Conservation (phyloP, 148 eudicot species). For the Arbutus unedo region DNA sequence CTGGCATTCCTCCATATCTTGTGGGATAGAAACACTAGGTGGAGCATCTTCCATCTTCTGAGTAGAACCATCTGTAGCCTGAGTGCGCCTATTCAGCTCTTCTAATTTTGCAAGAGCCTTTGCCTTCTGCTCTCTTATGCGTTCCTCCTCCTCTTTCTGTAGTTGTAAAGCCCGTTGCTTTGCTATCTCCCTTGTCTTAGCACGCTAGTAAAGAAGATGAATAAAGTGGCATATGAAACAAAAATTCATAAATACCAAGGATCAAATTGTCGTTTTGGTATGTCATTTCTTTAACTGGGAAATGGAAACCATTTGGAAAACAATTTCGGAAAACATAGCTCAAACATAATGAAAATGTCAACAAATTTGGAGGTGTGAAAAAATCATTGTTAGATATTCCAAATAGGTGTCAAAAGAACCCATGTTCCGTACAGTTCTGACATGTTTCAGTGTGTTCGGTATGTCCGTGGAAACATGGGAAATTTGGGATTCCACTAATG, state of each 20-base stretch:
- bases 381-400: not conserved
- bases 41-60: conserved; percentile 38
- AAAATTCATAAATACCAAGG: not conserved
- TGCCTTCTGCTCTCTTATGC: conserved; percentile 82
- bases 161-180: conserved; percentile 76
- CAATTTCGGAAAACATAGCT: not conserved
- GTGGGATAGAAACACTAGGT: conserved; percentile 24
- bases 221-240: conserved; percentile 11
- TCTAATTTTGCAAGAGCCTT: conserved; percentile 92
- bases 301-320: not conserved
- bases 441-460: not conserved
- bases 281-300: not conserved
- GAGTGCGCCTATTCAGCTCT: conserved; percentile 78
- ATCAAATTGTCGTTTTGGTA: not conserved
- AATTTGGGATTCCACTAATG: not conserved
- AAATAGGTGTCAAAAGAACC: not conserved
- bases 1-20: conserved; percentile 38
- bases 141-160: conserved; percentile 92
- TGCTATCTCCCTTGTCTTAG: conserved; percentile 73
- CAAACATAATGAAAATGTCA: not conserved
- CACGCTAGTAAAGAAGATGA: conserved; percentile 52
- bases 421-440: not conserved
- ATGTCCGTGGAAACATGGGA: not conserved
- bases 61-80: conserved; percentile 36
- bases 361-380: not conserved